Evolutionary conservation across 208 protist genomes (phyloP).

Genomic region (Trypanosoma cruzi): DNA sequence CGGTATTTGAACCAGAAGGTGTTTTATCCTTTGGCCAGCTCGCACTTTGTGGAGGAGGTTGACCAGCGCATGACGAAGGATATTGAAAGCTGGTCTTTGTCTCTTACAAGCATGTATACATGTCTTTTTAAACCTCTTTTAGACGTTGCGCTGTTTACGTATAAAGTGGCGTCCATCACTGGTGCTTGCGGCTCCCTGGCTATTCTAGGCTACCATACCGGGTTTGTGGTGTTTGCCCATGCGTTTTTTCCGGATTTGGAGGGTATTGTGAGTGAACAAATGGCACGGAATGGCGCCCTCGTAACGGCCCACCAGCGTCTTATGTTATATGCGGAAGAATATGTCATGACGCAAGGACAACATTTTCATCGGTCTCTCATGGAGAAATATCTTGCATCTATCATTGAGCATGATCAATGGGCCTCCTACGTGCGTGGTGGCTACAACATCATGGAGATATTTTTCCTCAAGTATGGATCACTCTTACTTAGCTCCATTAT

Average conservation of each 20-base stretch:
- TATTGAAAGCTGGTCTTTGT: conserved; percentile 44
- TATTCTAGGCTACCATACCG: conserved; percentile 49
- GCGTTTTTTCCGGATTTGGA: conserved; percentile 45
- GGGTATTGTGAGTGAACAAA: conserved; percentile 44
- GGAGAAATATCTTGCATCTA: conserved; percentile 38
- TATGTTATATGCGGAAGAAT: conserved; percentile 62
- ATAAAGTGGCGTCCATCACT: conserved; percentile 31
- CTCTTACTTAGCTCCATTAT: conserved; percentile 49
- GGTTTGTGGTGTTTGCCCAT: conserved; percentile 32
- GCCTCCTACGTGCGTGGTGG: conserved; percentile 50
- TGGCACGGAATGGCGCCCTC: conserved; percentile 48
- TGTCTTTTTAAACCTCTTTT: conserved; percentile 54
- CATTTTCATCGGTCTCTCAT: conserved; percentile 41
- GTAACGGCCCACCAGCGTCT: conserved; percentile 49
- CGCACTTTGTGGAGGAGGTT: conserved; percentile 50
- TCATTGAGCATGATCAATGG: conserved; percentile 51
- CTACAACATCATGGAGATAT: conserved; percentile 50
- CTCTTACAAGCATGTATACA: conserved; percentile 36
- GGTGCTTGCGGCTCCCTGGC: conserved; percentile 31
- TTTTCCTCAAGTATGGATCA: conserved; percentile 66
- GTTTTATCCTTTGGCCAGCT: conserved; percentile 64
- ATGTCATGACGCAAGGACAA: conserved; percentile 51
- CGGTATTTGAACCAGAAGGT: conserved; percentile 64
- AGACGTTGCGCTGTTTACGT: conserved; percentile 58
- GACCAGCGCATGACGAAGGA: conserved; percentile 78